These are phyloP conservation scores for Ustilago tritici DNA, from an alignment of 1,284 basidiomycete genomes.

Conservation along the genomic window DNA sequence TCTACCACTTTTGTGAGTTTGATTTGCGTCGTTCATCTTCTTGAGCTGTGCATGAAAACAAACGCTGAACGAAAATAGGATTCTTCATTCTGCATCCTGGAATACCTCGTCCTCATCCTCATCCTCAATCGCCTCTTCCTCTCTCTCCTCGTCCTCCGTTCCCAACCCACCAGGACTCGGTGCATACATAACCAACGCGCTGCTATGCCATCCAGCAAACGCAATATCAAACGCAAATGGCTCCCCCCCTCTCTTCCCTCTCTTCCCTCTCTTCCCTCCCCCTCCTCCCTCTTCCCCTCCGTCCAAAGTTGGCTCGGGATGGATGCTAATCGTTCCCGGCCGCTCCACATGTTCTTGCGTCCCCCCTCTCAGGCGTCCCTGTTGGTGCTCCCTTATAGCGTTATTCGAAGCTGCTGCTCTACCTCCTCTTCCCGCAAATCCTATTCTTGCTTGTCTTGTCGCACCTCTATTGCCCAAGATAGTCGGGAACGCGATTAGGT, in stretches of 20 bases:
- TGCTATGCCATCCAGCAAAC: conserved; percentile 49
- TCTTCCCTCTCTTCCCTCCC: not conserved
- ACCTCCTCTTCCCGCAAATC: conserved; percentile 12
- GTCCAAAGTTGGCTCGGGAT: not conserved
- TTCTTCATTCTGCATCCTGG: not conserved
- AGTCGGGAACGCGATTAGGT: conserved; percentile 14
- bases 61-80: no score
- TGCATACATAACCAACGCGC: conserved; percentile 31
- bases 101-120: not conserved
- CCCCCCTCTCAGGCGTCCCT: not conserved
- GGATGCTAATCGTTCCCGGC: conserved; percentile 2
- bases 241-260: not conserved
- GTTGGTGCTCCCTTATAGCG: not conserved
- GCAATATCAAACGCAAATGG: conserved; percentile 53
- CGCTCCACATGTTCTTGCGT: not conserved
- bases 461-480: conserved; percentile 2
- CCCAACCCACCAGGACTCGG: not conserved
- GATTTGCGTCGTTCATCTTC: no score
- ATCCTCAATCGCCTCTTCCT: not conserved
- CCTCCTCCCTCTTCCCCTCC: not conserved
- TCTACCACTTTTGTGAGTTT: not conserved
- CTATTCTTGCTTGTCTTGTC: conserved; percentile 16
- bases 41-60: no score
- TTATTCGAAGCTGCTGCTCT: conserved; percentile 2
- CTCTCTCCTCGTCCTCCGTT: not conserved